Conservation (phyloP, 495 filamentous ascomycete genomes). For the Aspergillus steynii region DNA sequence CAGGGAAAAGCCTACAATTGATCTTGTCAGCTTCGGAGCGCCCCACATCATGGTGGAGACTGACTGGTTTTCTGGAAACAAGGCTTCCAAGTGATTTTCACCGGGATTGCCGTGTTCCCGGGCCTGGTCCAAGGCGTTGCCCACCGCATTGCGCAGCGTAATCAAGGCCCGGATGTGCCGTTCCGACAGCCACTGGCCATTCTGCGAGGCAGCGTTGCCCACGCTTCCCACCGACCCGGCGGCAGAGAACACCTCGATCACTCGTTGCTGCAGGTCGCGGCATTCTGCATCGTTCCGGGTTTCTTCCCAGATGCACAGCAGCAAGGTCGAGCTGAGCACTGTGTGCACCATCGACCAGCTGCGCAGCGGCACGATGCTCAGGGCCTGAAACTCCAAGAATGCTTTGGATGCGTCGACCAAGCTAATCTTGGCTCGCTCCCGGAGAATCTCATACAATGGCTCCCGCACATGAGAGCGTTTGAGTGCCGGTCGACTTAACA, state of each 20-base stretch:
- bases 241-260: constrained; percentile 36
- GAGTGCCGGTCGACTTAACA: constrained; percentile 38
- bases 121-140: constrained; percentile 22
- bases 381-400: constrained; percentile 37
- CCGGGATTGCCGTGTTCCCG: constrained; percentile 8
- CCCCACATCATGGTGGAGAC: background rate
- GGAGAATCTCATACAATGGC: constrained; percentile 19
- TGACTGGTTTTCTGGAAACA: constrained; percentile 8
- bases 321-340: constrained; percentile 36
- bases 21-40: background rate
- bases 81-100: constrained; percentile 5
- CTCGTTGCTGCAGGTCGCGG: constrained; percentile 31
- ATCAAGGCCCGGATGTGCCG: constrained; percentile 37
- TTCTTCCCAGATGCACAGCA: constrained; percentile 42
- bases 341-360: constrained; percentile 45
- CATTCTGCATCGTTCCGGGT: constrained; percentile 38
- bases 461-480: constrained; percentile 14
- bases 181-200: constrained; percentile 36
- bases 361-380: constrained; percentile 34
- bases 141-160: constrained; percentile 26
- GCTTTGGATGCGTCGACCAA: constrained; percentile 33
- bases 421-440: constrained; percentile 27
- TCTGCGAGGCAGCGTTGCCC: constrained; percentile 17
- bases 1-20: background rate
- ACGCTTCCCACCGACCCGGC: constrained; percentile 17